Evolutionary conservation across 306 rosid genomes (phyloP).

Genomic region (Albizia julibrissin): DNA sequence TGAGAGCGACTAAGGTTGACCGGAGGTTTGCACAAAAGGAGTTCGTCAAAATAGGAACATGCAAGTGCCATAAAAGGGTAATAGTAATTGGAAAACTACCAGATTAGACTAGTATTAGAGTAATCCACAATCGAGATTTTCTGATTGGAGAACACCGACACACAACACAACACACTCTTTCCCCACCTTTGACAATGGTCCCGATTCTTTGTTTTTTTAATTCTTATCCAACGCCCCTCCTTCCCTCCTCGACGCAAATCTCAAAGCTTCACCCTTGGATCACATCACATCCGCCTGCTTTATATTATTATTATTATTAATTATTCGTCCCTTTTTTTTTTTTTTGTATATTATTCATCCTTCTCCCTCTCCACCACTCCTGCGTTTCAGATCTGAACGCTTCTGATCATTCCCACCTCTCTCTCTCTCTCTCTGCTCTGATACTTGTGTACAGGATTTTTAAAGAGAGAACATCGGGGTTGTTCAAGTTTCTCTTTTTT

Average conservation of each 20-base stretch:
- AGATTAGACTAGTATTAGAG: too few relatives aligned
- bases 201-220: neutral
- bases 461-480: neutral
- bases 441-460: neutral
- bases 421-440: neutral
- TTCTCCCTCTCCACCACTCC: neutral
- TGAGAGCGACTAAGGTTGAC: too few relatives aligned
- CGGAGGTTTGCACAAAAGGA: too few relatives aligned
- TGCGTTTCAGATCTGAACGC: slow-evolving; percentile 8
- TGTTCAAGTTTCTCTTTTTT: neutral
- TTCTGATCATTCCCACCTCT: neutral
- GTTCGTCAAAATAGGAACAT: neutral
- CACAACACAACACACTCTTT: neutral
- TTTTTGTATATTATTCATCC: neutral
- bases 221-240: slow-evolving; percentile 13
- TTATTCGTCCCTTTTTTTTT: neutral
- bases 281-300: slow-evolving; percentile 21
- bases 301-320: neutral
- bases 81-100: too few relatives aligned
- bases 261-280: slow-evolving; percentile 27
- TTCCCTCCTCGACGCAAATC: slow-evolving; percentile 4
- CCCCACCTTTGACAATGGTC: neutral
- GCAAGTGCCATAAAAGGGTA: neutral
- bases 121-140: neutral
- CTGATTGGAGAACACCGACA: slow-evolving; percentile 19